Evolutionary conservation across 495 filamentous ascomycete genomes (phyloP).

Genomic region (Talaromyces adpressus): DNA sequence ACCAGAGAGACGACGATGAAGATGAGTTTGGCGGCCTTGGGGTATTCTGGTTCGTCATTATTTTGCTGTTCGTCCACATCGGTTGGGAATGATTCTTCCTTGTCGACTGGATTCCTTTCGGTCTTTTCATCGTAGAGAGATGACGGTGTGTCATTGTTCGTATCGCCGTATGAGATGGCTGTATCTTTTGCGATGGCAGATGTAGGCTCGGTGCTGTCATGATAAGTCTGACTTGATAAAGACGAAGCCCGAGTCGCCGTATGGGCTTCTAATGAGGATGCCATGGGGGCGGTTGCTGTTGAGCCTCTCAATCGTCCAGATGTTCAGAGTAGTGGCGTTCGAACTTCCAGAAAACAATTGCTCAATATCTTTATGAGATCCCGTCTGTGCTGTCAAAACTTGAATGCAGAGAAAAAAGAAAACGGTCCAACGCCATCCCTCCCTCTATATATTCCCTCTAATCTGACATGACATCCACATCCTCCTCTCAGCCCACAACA

Average conservation of each 20-base stretch:
- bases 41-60: conserved; percentile 21
- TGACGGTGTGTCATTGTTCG: neutral
- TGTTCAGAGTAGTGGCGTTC: neutral
- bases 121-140: neutral
- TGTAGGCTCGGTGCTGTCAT: neutral
- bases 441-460: neutral
- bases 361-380: neutral
- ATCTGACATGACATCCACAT: neutral
- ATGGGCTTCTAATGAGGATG: neutral
- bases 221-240: conserved; percentile 1
- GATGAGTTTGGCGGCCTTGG: conserved; percentile 21
- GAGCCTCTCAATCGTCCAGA: neutral
- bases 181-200: neutral
- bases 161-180: neutral
- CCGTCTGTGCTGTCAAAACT: neutral
- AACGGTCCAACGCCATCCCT: neutral
- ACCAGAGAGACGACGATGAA: conserved; percentile 35
- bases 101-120: neutral
- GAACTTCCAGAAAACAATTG: neutral
- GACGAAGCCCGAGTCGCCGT: conserved; percentile 3
- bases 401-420: neutral
- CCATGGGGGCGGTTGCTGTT: neutral
- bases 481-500: neutral
- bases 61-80: neutral
- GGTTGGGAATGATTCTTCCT: neutral